Percentiles rank a stretch among this genome's conserved stretches.
Evolutionary conservation across 352 stramenopile species (phyloP).

Genomic region (Thalassiosira hispida): DNA sequence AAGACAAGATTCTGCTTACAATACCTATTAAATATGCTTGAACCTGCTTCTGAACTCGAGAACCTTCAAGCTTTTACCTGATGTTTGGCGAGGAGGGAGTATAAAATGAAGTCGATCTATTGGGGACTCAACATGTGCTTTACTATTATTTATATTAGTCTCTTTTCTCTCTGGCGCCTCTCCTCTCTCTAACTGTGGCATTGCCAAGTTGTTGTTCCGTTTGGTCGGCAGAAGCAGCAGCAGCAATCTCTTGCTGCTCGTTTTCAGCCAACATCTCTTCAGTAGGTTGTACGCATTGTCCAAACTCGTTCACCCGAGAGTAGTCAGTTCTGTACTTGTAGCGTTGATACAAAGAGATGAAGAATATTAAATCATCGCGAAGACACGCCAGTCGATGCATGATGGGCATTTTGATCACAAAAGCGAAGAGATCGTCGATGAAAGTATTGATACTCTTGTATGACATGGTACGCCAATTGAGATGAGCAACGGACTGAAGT

Average conservation of each 20-base stretch:
- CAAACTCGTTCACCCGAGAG: slow-evolving; percentile 78
- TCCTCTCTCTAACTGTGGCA: slow-evolving; percentile 4
- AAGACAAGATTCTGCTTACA: too few species aligned
- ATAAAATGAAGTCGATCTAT: too few species aligned
- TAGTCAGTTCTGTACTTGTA: slow-evolving; percentile 88
- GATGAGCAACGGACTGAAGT: slow-evolving; percentile 94
- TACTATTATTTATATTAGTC: slow-evolving; percentile 4
- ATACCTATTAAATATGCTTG: too few species aligned
- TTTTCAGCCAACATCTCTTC: slow-evolving; percentile 53
- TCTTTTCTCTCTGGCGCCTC: slow-evolving; percentile 33
- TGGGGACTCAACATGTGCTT: too few species aligned
- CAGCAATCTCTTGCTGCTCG: slow-evolving; percentile 14
- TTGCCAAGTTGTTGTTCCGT: slow-evolving; percentile 6
- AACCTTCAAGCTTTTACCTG: too few species aligned
- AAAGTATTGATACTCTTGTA: slow-evolving; percentile 98
- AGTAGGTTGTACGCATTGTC: slow-evolving; percentile 56
- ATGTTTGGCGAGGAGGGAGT: too few species aligned
- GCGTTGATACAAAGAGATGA: slow-evolving; percentile 98
- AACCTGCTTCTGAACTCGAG: too few species aligned
- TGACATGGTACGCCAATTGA: slow-evolving; percentile 97
- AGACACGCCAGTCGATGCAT: slow-evolving; percentile 97
- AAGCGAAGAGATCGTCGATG: slow-evolving; percentile 96
- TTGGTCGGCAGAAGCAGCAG: neutral
- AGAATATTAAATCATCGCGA: slow-evolving; percentile 98
- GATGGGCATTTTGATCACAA: slow-evolving; percentile 96